Evolutionary conservation across 192 early-diverging fungal species (phyloP), one percentile per base, ranked within the genome.

Genomic region (Coemansia sp.): DNA sequence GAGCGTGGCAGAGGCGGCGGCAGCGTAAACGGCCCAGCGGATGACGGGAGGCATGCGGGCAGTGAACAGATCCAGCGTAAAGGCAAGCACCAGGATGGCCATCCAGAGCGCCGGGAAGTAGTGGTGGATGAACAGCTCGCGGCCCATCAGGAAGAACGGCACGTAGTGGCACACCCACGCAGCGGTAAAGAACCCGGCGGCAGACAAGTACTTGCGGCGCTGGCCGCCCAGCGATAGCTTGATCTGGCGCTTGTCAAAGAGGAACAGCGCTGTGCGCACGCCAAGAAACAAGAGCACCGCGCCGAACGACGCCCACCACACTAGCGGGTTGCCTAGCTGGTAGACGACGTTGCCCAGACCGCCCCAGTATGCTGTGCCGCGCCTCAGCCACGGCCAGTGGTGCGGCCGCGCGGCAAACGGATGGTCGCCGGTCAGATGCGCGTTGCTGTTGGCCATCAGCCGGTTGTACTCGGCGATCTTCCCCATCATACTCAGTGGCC

Each of bases 101-200:
- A 96, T 93, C 83, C 95, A 96, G n/a, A 97, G 83, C 2, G 95
- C 91, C 1, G 97, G 95, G 46, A 97, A 86, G 77, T 97, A 98
- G 62, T 98, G 94, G 78, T 98, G 95, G 43, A 95, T 76, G 69
- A 99, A 97, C 34, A 94, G 85, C 78, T 95, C 92, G 30, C 95
- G 92, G 16, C 80, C 81, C 93, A 98, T 95, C 11, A 95, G 67
- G 78, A 92, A 95, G 73, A 98, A 97, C 23, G 94, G 93, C 20
- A 92, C 45, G 67, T 93, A 96, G 75, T 98, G 95, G 63, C 91
- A 82, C 10, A 66, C 65, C 95, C 95, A 99, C 2, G 88, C 92
- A 7, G 88, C 49, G 36, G 90, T 80, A 57, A 92, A 88, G 63
- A 97, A 91, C 10, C 88, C 87, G 2, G 87, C 86, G 5, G 87